Evolutionary conservation across 163 green algal genomes (phyloP).

Genomic region (Coccomyxa subellipsoidea): DNA sequence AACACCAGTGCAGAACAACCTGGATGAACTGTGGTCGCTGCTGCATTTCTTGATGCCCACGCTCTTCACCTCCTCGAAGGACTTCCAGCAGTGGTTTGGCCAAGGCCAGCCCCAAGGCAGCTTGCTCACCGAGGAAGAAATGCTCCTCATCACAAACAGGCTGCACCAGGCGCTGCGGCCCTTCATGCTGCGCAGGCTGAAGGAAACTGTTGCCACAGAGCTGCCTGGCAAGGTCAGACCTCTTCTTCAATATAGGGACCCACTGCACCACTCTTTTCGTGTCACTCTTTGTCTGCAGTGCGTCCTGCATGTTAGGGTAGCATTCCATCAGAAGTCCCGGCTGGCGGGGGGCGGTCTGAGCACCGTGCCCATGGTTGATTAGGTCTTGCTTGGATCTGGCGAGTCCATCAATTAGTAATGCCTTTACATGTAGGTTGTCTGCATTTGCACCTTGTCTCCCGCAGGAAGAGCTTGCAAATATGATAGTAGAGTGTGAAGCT

Average conservation of each 20-base stretch:
- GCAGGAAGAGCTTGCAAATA: no score
- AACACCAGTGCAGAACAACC: conserved; percentile 90
- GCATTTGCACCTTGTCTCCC: no score
- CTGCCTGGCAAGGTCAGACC: conserved; percentile 69
- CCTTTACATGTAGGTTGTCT: no score
- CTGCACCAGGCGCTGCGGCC: conserved; percentile 90
- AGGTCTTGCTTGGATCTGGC: no score
- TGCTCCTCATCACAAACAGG: conserved; percentile 86
- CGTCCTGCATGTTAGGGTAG: not conserved
- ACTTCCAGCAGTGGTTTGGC: conserved; percentile 79
- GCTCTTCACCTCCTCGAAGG: conserved; percentile 69
- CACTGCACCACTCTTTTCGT: no score
- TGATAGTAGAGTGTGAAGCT: no score
- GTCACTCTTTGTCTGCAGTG: not conserved
- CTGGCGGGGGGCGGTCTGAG: no score
- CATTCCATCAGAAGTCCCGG: no score
- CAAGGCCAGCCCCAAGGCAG: not conserved
- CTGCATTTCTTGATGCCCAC: conserved; percentile 90
- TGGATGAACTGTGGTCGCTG: conserved; percentile 89
- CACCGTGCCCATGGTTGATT: no score
- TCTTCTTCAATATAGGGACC: not conserved
- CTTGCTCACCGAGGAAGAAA: conserved; percentile 70
- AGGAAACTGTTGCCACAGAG: conserved; percentile 75
- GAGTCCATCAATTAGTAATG: no score
- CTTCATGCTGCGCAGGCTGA: conserved; percentile 93